A percentile compares a stretch with the other conserved stretches of the same genome.
Evolutionary conservation across 2,329 filamentous ascomycete genomes (phyloP).

Genomic region (Apiospora koreana): DNA sequence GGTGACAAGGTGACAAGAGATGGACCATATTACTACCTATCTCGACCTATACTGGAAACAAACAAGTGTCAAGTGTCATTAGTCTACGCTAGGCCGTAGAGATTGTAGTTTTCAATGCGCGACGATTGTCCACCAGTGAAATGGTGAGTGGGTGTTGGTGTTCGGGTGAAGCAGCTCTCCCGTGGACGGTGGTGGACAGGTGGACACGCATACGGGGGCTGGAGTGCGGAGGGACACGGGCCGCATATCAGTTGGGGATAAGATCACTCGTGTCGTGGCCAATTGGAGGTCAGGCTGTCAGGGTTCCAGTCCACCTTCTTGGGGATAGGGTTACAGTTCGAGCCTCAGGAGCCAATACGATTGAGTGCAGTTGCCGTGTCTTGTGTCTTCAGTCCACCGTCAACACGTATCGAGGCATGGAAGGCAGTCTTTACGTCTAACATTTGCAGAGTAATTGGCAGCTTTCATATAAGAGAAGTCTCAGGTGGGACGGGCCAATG

Average conservation of each 20-base stretch:
- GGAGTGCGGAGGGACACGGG: neutral
- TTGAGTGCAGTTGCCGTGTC: neutral
- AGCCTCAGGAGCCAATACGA: neutral
- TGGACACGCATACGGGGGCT: neutral
- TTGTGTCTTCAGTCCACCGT: neutral
- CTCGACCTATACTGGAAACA: neutral
- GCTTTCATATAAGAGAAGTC: neutral
- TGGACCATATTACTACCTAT: neutral
- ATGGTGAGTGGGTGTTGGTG: neutral
- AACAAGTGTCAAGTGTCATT: neutral
- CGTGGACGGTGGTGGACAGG: neutral
- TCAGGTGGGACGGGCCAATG: neutral
- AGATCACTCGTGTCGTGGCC: neutral
- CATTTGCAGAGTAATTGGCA: neutral
- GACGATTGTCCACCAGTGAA: conserved; percentile 1
- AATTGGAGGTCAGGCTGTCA: neutral
- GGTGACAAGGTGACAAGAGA: neutral
- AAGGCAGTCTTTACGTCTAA: neutral
- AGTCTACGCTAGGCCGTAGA: neutral
- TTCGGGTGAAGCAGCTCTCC: neutral
- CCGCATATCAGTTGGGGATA: neutral
- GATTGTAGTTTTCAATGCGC: neutral
- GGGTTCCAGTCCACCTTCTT: neutral
- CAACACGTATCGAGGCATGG: too few relatives aligned
- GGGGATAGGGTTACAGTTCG: neutral